Evolutionary conservation across 1,284 basidiomycete genomes (phyloP), one percentile per base, ranked within the genome.

Genomic region (Puccinia polysora): DNA sequence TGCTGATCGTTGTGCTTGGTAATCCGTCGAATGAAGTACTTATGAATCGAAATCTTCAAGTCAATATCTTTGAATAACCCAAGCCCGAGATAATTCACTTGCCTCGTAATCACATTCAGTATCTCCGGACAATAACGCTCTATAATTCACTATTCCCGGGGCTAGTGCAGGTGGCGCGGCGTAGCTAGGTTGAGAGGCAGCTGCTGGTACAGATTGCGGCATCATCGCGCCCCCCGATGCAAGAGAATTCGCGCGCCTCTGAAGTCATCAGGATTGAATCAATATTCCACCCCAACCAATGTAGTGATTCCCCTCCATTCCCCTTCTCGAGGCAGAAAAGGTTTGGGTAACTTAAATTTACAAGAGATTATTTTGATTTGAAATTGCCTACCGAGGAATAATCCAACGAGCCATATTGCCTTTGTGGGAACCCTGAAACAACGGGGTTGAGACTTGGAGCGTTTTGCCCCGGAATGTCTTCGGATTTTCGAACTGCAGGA

Each of bases 11-110:
- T 73, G 43, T 73, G 60, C 43, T 73, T 63, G 23, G 70, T 73
- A n/a, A 73, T 73, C 50, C 70, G 47, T 23, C 62, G 60, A 34
- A 73, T 73, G 36, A 73, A 73, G n/a, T 65, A 73, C 70, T 73
- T 43, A 50, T 58, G 2, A 36, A 58, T 10, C 12, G 4, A 25
- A 40, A 15, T 64, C 20, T 23, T 49, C 15, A 40, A 28, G 43
- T 20, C 12, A 28, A 28, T 64, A 36, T n/a, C n/a, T 30, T 47
- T 28, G 1, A 15, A 2, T 12, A 45, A 49, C 5, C 25, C 23
- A 65, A 53, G 34, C 7, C 18, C 25, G 20, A 23, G 15, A 36
- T 18, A 18, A 38, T 2, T 63, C 3, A 45, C 52, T 12, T 38
- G 65, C 70, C 70, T 73, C 62, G 50, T 65, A 73, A 38, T 73